A percentile compares a stretch with the other conserved stretches of the same genome.
Conservation (phyloP, 345 rosid species). For the Trapa bicornis region DNA sequence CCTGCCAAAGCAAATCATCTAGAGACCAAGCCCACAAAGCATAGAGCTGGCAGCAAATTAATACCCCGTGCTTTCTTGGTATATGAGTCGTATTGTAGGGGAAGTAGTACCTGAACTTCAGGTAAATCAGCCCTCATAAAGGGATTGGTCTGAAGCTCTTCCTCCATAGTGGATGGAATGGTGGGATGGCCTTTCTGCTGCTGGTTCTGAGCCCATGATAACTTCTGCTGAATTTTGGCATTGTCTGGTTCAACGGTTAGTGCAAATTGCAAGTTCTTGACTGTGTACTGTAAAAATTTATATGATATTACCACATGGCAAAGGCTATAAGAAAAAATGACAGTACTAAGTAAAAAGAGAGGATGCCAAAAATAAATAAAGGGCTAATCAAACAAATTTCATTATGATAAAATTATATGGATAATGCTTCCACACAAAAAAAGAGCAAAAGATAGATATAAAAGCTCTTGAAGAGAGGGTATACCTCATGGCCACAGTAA, state of each 20-base stretch:
- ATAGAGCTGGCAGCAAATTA: neutral
- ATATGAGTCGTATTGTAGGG: too few relatives aligned
- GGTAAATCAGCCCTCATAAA: conserved; percentile 67
- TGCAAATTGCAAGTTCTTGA: conserved; percentile 87
- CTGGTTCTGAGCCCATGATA: conserved; percentile 73
- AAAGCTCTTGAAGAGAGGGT: neutral
- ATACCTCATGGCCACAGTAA: conserved; percentile 91
- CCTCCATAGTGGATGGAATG: conserved; percentile 76
- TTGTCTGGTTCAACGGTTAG: conserved; percentile 64
- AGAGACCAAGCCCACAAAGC: neutral
- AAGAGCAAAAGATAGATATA: neutral
- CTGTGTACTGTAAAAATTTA: conserved; percentile 48
- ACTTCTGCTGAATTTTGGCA: conserved; percentile 49
- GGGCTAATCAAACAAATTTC: neutral
- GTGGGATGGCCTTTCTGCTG: conserved; percentile 60
- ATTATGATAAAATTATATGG: neutral
- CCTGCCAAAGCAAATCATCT: neutral
- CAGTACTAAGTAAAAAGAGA: neutral
- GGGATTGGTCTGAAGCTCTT: conserved; percentile 79
- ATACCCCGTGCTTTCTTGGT: too few relatives aligned
- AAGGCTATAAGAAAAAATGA: neutral
- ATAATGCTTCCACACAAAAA: neutral
- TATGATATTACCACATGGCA: neutral
- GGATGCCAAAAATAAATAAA: neutral
- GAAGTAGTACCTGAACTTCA: conserved; percentile 36